These are phyloP conservation scores for Lachnellula arida DNA, from an alignment of 2,329 filamentous ascomycete species.

Conservation along the genomic window DNA sequence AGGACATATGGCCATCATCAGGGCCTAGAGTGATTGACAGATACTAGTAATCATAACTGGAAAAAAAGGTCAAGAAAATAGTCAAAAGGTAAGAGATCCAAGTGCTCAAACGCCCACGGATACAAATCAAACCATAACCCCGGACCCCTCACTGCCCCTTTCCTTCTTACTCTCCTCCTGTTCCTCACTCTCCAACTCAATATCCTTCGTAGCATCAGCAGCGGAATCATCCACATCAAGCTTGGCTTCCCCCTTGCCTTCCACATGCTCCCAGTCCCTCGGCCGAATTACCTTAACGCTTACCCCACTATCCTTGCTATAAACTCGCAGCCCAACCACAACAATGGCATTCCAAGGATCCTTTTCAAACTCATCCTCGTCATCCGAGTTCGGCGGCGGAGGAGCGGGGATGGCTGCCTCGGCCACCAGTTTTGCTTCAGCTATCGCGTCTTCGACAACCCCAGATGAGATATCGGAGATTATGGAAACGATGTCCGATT, in stretches of 20 bases:
- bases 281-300: conserved; percentile 24
- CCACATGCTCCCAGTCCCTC: conserved; percentile 18
- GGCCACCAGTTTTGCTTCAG: conserved; percentile 18
- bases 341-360: conserved; percentile 61
- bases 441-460: conserved; percentile 17
- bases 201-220: conserved; percentile 40
- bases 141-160: conserved; percentile 4
- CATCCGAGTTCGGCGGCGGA: conserved; percentile 38
- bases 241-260: conserved; percentile 21
- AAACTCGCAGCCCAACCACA: conserved; percentile 57
- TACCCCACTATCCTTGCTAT: conserved; percentile 42
- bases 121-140: neutral
- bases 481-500: conserved; percentile 20
- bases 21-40: no score
- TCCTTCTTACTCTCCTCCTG: conserved; percentile 5
- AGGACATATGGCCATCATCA: no score
- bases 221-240: conserved; percentile 44
- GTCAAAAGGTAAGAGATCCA: no score
- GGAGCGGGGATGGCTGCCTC: conserved; percentile 23
- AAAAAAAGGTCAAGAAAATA: no score
- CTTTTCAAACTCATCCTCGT: conserved; percentile 50
- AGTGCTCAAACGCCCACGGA: no score
- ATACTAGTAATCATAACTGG: no score
- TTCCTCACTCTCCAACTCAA: conserved; percentile 14
- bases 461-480: conserved; percentile 18